These are phyloP conservation scores for Paecilomyces niveus DNA, from an alignment of 2,329 filamentous ascomycete genomes.

Conservation along the genomic window DNA sequence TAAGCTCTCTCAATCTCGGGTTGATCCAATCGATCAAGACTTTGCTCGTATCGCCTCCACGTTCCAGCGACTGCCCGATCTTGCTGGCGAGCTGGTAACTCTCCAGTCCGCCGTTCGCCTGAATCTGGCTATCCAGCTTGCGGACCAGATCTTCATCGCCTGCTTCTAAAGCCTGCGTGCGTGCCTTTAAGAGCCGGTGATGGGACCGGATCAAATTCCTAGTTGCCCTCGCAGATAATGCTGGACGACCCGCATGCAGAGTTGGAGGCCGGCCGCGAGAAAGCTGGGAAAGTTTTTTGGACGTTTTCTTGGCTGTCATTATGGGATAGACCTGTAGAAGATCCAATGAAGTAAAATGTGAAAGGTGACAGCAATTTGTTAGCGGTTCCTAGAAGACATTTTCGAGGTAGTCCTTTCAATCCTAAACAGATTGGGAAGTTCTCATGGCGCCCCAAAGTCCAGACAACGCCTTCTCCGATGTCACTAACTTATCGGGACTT, in stretches of 20 bases:
- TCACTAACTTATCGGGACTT: background rate
- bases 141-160: constrained; percentile 34
- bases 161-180: constrained; percentile 44
- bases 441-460: background rate
- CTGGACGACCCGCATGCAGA: constrained; percentile 24
- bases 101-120: constrained; percentile 51
- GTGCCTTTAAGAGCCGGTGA: constrained; percentile 53
- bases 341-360: background rate
- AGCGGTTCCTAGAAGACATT: background rate
- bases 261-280: constrained; percentile 42
- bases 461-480: background rate
- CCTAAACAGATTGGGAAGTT: background rate
- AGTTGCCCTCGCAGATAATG: constrained; percentile 51
- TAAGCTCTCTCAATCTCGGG: constrained; percentile 18
- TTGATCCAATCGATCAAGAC: constrained; percentile 54
- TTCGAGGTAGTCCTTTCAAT: background rate
- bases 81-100: constrained; percentile 58
- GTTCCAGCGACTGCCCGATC: constrained; percentile 52
- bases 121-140: constrained; percentile 44
- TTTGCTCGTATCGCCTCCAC: constrained; percentile 58
- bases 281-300: constrained; percentile 30
- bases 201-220: constrained; percentile 53
- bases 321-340: background rate
- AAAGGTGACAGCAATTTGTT: background rate
- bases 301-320: constrained; percentile 23